A percentile compares a stretch with the other conserved stretches of the same genome.
Conservation (phyloP, 208 protist species). For the Kentomonas sorsogonicus region DNA sequence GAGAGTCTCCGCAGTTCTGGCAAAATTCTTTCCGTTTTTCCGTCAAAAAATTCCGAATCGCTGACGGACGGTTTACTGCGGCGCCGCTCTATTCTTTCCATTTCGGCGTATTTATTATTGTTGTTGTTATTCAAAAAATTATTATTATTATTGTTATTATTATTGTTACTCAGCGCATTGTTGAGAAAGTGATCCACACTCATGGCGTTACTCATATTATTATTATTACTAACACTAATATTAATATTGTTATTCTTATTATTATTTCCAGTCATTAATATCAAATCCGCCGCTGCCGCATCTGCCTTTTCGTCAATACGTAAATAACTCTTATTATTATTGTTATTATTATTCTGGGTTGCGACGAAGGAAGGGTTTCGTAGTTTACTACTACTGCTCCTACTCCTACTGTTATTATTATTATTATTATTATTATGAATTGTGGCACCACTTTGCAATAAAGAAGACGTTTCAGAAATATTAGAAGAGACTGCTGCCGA, state of each 20-base stretch:
- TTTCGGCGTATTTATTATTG: constrained; percentile 12
- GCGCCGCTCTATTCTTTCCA: constrained; percentile 62
- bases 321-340: not conserved
- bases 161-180: not conserved
- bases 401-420: constrained; percentile 1
- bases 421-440: constrained; percentile 4
- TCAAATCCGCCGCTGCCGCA: not conserved
- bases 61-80: constrained; percentile 56
- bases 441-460: too few species aligned
- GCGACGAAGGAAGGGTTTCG: constrained; percentile 3
- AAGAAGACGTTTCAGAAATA: too few species aligned
- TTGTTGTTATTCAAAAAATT: not conserved
- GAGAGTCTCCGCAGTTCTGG: constrained; percentile 63
- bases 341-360: constrained; percentile 4
- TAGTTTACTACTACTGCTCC: constrained; percentile 6
- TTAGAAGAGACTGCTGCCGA: too few species aligned
- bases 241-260: constrained; percentile 14
- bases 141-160: constrained; percentile 1
- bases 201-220: too few species aligned
- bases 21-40: constrained; percentile 76
- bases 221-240: too few species aligned
- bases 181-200: constrained; percentile 1
- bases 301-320: constrained; percentile 36
- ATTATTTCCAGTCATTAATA: not conserved
- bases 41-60: constrained; percentile 66